These are phyloP conservation scores for Schwanniomyces yamadae DNA, from an alignment of 805 yeast genomes.

Conservation along the genomic window DNA sequence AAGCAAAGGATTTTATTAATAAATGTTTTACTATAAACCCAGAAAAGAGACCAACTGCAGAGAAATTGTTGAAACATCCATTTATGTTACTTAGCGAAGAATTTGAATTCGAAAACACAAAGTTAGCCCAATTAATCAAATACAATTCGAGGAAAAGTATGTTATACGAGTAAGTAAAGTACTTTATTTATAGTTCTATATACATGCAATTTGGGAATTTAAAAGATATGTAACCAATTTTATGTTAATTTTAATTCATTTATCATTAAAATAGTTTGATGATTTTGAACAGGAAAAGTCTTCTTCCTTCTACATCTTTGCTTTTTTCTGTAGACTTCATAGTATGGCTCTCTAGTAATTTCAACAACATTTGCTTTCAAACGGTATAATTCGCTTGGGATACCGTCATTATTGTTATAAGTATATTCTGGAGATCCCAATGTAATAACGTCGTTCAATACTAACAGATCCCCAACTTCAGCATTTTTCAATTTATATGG, in stretches of 20 bases:
- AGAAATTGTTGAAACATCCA: conserved; percentile 52
- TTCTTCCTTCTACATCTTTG: conserved; percentile 77
- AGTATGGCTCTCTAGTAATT: conserved; percentile 77
- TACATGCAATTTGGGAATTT: conserved; percentile 4
- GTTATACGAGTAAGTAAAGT: conserved; percentile 2
- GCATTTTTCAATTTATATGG: conserved; percentile 79
- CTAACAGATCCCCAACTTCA: conserved; percentile 78
- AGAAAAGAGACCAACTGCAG: conserved; percentile 85
- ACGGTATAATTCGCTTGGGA: conserved; percentile 39
- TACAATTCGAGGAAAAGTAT: conserved; percentile 22
- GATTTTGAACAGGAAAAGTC: conserved; percentile 72
- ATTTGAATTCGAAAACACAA: conserved; percentile 55
- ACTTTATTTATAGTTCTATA: conserved; percentile 5
- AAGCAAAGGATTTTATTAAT: conserved; percentile 70
- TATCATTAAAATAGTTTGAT: conserved; percentile 74
- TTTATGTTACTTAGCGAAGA: conserved; percentile 43
- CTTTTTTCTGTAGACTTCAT: conserved; percentile 54
- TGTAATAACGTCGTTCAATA: conserved; percentile 71
- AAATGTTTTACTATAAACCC: conserved; percentile 76
- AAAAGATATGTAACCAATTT: not conserved
- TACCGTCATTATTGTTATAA: conserved; percentile 26
- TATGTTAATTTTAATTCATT: conserved; percentile 59
- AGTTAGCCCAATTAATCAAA: conserved; percentile 53
- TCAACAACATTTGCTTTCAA: conserved; percentile 82
- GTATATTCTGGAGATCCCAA: conserved; percentile 83